Evolutionary conservation across 345 rosid species (phyloP).

Genomic region (Syzygium aromaticum): DNA sequence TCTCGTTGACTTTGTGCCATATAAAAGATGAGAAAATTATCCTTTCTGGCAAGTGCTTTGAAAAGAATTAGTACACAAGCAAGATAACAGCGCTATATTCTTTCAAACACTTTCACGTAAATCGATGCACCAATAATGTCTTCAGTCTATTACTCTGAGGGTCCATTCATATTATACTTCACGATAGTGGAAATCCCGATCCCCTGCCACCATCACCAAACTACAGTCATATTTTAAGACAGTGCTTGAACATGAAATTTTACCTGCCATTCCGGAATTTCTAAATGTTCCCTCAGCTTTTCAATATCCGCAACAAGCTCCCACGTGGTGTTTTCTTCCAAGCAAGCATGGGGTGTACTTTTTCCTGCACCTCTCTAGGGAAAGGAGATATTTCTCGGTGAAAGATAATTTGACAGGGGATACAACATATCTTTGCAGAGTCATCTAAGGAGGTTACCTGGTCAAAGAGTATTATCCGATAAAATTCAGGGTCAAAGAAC

Average conservation of each 20-base stretch:
- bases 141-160: background rate
- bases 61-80: background rate
- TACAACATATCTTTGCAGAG: background rate
- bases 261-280: constrained; percentile 94
- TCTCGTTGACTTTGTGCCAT: background rate
- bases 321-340: constrained; percentile 90
- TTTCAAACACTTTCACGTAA: background rate
- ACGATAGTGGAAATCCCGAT: background rate
- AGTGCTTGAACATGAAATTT: background rate
- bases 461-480: constrained; percentile 76
- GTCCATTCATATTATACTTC: background rate
- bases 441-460: constrained; percentile 42
- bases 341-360: constrained; percentile 96
- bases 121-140: background rate
- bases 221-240: background rate
- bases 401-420: background rate
- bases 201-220: background rate
- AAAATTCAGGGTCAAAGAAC: constrained; percentile 83
- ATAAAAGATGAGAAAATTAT: background rate
- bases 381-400: background rate
- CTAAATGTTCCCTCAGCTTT: constrained; percentile 68
- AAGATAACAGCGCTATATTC: background rate
- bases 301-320: constrained; percentile 81
- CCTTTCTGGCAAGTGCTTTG: background rate
- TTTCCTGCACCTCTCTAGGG: constrained; percentile 86